These are phyloP conservation scores for Trichoderma semiorbis DNA, from an alignment of 2,329 filamentous ascomycete genomes.

Conservation along the genomic window DNA sequence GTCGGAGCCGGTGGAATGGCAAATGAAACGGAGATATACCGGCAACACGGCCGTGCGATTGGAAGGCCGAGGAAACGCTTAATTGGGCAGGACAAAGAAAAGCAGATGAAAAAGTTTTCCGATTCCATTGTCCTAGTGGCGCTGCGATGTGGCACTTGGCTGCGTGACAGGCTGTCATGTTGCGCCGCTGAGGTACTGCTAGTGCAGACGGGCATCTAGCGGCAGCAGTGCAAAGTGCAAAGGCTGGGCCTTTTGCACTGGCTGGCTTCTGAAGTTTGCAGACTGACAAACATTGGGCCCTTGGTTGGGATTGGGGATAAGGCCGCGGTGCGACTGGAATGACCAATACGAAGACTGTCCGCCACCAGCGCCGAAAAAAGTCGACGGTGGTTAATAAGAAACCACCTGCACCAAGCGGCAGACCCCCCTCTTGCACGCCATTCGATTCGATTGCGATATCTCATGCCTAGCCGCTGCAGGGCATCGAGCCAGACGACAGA, in stretches of 20 bases:
- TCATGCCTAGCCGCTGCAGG: slow-evolving; percentile 1
- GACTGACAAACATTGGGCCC: slow-evolving; percentile 3
- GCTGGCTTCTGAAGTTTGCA: neutral
- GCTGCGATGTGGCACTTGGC: slow-evolving; percentile 6
- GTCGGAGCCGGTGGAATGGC: slow-evolving; percentile 2
- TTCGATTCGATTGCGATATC: neutral
- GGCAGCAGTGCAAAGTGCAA: neutral
- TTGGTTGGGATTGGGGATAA: neutral
- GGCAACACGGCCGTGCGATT: neutral
- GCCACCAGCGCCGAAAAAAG: neutral
- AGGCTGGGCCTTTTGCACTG: neutral
- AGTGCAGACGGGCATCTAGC: neutral
- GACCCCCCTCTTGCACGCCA: neutral
- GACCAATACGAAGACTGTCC: slow-evolving; percentile 4
- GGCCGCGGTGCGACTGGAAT: slow-evolving; percentile 8
- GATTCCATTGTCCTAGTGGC: neutral
- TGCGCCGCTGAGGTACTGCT: slow-evolving; percentile 7
- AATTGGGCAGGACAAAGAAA: neutral
- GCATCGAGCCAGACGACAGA: neutral
- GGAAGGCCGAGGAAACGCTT: neutral
- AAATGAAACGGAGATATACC: slow-evolving; percentile 4
- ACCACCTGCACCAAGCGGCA: neutral
- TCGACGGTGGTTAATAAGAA: neutral
- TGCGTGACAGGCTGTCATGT: slow-evolving; percentile 15
- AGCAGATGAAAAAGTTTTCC: neutral